These are phyloP conservation scores for Dryas integrifolia DNA, from an alignment of 331 rosid genomes.

Conservation along the genomic window DNA sequence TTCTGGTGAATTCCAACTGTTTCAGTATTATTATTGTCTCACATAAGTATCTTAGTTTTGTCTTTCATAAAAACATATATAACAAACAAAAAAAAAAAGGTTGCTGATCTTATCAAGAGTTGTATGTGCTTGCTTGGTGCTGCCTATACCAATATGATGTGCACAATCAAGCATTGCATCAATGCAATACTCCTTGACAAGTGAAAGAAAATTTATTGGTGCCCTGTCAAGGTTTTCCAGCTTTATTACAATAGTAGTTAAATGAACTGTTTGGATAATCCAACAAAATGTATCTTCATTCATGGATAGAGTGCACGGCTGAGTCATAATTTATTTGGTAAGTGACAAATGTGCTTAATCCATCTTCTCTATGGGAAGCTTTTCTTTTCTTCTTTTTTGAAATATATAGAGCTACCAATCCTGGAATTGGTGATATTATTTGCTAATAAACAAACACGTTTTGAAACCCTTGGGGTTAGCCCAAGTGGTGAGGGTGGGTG, in stretches of 20 bases:
- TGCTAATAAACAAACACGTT: neutral
- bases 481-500: neutral
- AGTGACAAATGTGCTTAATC: neutral
- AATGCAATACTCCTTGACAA: neutral
- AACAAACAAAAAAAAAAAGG: neutral
- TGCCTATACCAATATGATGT: constrained; percentile 1
- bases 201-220: neutral
- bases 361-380: neutral
- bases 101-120: neutral
- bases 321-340: neutral
- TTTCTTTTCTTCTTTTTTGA: neutral
- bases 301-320: neutral
- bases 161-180: neutral
- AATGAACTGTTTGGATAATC: neutral
- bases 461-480: neutral
- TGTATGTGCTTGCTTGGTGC: neutral
- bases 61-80: neutral
- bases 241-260: neutral
- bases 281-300: neutral
- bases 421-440: neutral
- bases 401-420: neutral
- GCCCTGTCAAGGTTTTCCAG: neutral
- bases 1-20: neutral
- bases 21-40: neutral
- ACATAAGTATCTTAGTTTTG: neutral